Base-by-base conservation (phyloP, 2,329 filamentous ascomycete species). In the Colletotrichum sp. region DNA sequence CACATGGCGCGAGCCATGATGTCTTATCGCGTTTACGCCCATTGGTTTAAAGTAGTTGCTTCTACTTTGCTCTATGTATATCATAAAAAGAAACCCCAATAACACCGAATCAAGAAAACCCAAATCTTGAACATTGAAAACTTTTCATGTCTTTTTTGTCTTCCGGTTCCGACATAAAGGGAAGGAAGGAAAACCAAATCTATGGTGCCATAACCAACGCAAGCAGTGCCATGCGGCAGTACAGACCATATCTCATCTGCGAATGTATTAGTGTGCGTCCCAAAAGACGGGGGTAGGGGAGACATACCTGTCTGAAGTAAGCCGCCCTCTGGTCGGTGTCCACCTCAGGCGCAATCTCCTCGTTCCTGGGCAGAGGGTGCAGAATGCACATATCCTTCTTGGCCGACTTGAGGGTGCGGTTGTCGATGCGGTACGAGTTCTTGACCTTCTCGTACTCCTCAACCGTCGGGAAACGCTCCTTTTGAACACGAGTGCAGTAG, bases 251-350 rank as follows among this genome's bases (percentile, higher is more conserved):
- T 87, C 94, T 92, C 96, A 98, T 98, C 96, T 98, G 81, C 74
- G 62, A 73, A 78, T 34, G 59, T 64, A 83, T 92, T 84, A 92
- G 88, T 58, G 61, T 65, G 43, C 36, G 30, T 43, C 21, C 30
- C 13, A 30, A 26, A 16, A 6, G 9, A 24, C 6, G 16, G 65
- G 56, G 36, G 48, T 14, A 48, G 16, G 66, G 24, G 9, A 38
- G 21, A 90, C 94, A 92, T 87, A 98, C 96, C 94, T 99, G 97
- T 94, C 97, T 93, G 87, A 99, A 99, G 89, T 99, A 99, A 71
- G 97, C 96, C 74, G 97, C 97, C 80, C 97, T 89, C 84, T 97
- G 95, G 87, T 99, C 97, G 87, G 97, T 98, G 86, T 99, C 97
- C 64, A 99, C 96, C 88, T 99, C 97, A 86, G 97, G 95, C 38